Evolutionary conservation across 768 basidiomycete species (phyloP).

Genomic region (Exidia glandulosa): DNA sequence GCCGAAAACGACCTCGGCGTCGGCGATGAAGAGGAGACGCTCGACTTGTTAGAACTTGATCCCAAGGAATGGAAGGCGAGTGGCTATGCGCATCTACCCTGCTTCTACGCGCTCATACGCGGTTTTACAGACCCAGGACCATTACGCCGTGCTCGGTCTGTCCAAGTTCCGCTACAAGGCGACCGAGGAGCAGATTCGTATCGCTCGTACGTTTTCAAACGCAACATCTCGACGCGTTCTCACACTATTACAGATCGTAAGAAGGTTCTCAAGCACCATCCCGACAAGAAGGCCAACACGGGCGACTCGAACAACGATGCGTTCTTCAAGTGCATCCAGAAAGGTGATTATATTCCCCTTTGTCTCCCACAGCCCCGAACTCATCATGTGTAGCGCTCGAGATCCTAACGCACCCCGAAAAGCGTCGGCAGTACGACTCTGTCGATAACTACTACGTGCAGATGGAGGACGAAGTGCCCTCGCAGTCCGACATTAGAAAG

Average conservation of each 20-base stretch:
- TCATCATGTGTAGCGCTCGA: slow-evolving; percentile 53
- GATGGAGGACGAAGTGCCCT: slow-evolving; percentile 60
- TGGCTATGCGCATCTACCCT: slow-evolving; percentile 1
- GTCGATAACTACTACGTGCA: slow-evolving; percentile 73
- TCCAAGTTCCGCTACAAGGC: slow-evolving; percentile 83
- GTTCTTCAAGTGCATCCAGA: slow-evolving; percentile 99
- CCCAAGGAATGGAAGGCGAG: slow-evolving; percentile 96
- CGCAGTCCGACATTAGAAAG: slow-evolving; percentile 43
- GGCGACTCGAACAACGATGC: slow-evolving; percentile 90
- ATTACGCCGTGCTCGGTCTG: slow-evolving; percentile 93
- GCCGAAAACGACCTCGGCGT: slow-evolving; percentile 83
- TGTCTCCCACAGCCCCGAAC: neutral
- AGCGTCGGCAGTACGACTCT: slow-evolving; percentile 91
- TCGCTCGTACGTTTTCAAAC: slow-evolving; percentile 63
- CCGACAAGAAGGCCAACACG: slow-evolving; percentile 84
- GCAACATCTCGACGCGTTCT: neutral
- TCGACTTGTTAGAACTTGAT: slow-evolving; percentile 62
- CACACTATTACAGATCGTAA: slow-evolving; percentile 63
- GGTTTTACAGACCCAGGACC: slow-evolving; percentile 78
- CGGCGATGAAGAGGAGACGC: slow-evolving; percentile 78
- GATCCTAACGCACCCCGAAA: slow-evolving; percentile 75
- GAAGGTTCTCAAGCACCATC: slow-evolving; percentile 98
- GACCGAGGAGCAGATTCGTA: slow-evolving; percentile 84
- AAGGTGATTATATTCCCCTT: slow-evolving; percentile 28
- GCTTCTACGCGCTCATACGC: neutral